Conservation (phyloP, 2,329 filamentous ascomycete species). For the Rhinocladiella mackenziei region DNA sequence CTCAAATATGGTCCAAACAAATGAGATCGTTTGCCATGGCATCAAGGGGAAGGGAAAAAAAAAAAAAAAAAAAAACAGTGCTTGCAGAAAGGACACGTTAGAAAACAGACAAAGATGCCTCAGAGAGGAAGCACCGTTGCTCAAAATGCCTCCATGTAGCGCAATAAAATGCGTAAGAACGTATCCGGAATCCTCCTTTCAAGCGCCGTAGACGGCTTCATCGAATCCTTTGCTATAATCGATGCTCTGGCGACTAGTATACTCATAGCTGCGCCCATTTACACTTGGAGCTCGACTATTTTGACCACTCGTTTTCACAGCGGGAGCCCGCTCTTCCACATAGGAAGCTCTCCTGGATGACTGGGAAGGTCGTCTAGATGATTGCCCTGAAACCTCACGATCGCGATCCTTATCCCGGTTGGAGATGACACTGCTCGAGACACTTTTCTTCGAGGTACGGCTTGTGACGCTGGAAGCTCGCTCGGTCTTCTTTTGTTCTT, state of each 20-base stretch:
- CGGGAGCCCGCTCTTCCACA: slow-evolving; percentile 15
- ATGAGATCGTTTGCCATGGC: neutral
- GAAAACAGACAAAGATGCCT: slow-evolving; percentile 8
- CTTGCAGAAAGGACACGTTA: slow-evolving; percentile 14
- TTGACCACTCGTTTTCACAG: slow-evolving; percentile 18
- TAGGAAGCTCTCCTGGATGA: slow-evolving; percentile 17
- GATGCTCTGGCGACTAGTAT: slow-evolving; percentile 17
- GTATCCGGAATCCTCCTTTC: slow-evolving; percentile 3
- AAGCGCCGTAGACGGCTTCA: slow-evolving; percentile 10
- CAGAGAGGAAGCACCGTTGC: too few species aligned
- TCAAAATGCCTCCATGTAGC: neutral
- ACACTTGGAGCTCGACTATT: slow-evolving; percentile 20
- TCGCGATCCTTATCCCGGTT: slow-evolving; percentile 9
- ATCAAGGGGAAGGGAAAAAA: neutral
- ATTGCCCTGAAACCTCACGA: slow-evolving; percentile 3
- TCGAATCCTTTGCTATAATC: slow-evolving; percentile 16
- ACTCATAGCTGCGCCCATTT: slow-evolving; percentile 10
- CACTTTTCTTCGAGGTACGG: slow-evolving; percentile 18
- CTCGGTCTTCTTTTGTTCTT: slow-evolving; percentile 24
- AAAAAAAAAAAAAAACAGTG: neutral
- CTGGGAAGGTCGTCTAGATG: slow-evolving; percentile 16
- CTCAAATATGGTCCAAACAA: neutral
- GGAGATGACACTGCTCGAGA: slow-evolving; percentile 18
- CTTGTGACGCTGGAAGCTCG: slow-evolving; percentile 22
- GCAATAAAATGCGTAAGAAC: slow-evolving; percentile 7